Evolutionary conservation across 495 filamentous ascomycete species (phyloP).

Genomic region (Lentithecium fluviatile): DNA sequence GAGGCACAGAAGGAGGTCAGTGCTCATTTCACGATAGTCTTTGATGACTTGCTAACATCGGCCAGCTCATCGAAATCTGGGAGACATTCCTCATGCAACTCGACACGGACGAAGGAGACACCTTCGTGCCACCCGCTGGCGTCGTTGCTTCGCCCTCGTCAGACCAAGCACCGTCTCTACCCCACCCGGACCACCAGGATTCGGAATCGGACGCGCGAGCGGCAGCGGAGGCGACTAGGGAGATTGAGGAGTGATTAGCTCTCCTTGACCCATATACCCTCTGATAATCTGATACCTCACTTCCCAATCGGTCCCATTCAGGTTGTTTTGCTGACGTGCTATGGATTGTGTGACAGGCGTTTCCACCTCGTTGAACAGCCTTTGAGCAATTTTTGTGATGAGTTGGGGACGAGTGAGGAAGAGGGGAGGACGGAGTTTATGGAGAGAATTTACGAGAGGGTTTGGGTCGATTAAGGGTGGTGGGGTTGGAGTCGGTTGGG

Average conservation of each 20-base stretch:
- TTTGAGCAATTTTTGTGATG: too few relatives aligned
- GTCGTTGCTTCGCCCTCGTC: conserved; percentile 28
- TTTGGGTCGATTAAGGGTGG: too few relatives aligned
- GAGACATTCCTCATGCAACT: conserved; percentile 96
- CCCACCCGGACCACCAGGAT: conserved; percentile 7
- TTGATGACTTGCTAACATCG: conserved; percentile 27
- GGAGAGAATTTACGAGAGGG: too few relatives aligned
- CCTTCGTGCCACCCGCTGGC: conserved; percentile 34
- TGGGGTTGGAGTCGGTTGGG: too few relatives aligned
- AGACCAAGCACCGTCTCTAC: not conserved
- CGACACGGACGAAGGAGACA: conserved; percentile 78
- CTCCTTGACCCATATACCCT: too few relatives aligned
- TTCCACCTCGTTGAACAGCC: too few relatives aligned
- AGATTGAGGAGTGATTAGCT: conserved; percentile 19
- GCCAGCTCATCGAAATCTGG: conserved; percentile 96
- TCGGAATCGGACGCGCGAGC: conserved; percentile 14
- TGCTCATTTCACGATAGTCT: not conserved
- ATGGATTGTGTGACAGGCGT: too few relatives aligned
- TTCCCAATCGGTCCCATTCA: too few relatives aligned
- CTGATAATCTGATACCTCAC: too few relatives aligned
- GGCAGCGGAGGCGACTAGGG: conserved; percentile 6
- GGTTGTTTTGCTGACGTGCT: too few relatives aligned
- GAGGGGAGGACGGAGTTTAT: too few relatives aligned
- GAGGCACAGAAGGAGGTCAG: conserved; percentile 97
- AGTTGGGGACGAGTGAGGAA: too few relatives aligned